These are phyloP conservation scores for Naematelia aurantialba DNA, from an alignment of 768 basidiomycete species.

Conservation along the genomic window DNA sequence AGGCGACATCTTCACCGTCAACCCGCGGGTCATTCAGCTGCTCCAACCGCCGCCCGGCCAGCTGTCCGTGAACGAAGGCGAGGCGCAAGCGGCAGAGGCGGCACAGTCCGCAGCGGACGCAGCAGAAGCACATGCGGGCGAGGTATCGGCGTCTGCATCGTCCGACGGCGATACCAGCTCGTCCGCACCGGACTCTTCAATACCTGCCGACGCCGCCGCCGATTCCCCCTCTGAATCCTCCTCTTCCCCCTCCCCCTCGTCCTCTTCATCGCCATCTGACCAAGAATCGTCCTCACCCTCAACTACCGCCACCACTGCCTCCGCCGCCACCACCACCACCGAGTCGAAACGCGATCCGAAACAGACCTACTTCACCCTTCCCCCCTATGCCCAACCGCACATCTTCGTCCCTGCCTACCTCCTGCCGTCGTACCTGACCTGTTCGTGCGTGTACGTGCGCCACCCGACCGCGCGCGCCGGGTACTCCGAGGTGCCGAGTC, in stretches of 20 bases:
- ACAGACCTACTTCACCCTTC: conserved; percentile 67
- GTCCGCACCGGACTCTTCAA: conserved; percentile 25
- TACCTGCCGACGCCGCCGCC: conserved; percentile 11
- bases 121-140: neutral
- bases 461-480: conserved; percentile 96
- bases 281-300: conserved; percentile 12
- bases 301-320: conserved; percentile 5
- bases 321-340: conserved; percentile 13
- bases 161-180: conserved; percentile 13
- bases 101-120: conserved; percentile 5
- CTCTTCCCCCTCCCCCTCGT: conserved; percentile 39
- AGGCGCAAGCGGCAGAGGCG: conserved; percentile 4
- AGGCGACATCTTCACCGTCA: conserved; percentile 88
- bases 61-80: conserved; percentile 1
- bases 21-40: conserved; percentile 74
- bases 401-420: conserved; percentile 91
- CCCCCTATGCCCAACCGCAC: conserved; percentile 80
- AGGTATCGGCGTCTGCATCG: conserved; percentile 12
- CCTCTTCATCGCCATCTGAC: conserved; percentile 6
- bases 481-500: conserved; percentile 85
- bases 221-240: conserved; percentile 19
- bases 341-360: conserved; percentile 3
- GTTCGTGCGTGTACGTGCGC: conserved; percentile 86
- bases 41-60: conserved; percentile 50
- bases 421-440: conserved; percentile 78